Conservation (phyloP, 352 stramenopile genomes). For the Globisporangium perplexum region DNA sequence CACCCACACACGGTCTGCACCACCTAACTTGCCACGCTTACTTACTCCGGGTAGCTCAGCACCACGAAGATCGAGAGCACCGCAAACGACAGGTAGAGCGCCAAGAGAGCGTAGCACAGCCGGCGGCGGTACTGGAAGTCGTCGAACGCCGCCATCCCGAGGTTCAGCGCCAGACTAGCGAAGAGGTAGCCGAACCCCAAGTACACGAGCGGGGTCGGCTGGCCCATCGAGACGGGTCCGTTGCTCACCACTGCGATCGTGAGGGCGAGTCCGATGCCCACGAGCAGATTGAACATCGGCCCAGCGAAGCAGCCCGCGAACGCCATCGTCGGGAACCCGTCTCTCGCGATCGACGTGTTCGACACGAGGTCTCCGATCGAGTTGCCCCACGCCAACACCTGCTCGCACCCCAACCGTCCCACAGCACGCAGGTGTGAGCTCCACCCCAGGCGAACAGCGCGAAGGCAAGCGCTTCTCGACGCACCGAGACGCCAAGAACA, state of each 20-base stretch:
- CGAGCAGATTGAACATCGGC: slow-evolving; percentile 76
- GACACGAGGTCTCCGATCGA: slow-evolving; percentile 76
- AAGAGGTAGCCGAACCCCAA: slow-evolving; percentile 66
- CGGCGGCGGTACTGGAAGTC: slow-evolving; percentile 51
- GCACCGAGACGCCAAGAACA: slow-evolving; percentile 70
- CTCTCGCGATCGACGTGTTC: slow-evolving; percentile 71
- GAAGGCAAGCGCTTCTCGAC: slow-evolving; percentile 1
- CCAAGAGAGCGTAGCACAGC: slow-evolving; percentile 54
- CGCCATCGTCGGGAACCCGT: slow-evolving; percentile 79
- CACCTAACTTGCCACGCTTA: neutral
- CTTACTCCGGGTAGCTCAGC: slow-evolving; percentile 10
- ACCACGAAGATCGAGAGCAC: slow-evolving; percentile 59
- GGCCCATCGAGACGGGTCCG: slow-evolving; percentile 48
- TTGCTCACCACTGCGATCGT: slow-evolving; percentile 52
- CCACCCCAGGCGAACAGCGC: neutral
- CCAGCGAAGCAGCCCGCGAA: slow-evolving; percentile 80
- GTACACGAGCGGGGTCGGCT: slow-evolving; percentile 53
- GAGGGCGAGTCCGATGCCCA: slow-evolving; percentile 61
- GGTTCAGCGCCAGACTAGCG: slow-evolving; percentile 60
- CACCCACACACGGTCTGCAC: neutral
- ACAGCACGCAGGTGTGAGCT: neutral
- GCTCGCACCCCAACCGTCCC: neutral
- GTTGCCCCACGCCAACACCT: slow-evolving; percentile 79
- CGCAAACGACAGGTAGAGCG: slow-evolving; percentile 60
- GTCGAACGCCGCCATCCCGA: slow-evolving; percentile 43